Base-by-base conservation (phyloP, 306 rosid genomes). In the Inga laurina region DNA sequence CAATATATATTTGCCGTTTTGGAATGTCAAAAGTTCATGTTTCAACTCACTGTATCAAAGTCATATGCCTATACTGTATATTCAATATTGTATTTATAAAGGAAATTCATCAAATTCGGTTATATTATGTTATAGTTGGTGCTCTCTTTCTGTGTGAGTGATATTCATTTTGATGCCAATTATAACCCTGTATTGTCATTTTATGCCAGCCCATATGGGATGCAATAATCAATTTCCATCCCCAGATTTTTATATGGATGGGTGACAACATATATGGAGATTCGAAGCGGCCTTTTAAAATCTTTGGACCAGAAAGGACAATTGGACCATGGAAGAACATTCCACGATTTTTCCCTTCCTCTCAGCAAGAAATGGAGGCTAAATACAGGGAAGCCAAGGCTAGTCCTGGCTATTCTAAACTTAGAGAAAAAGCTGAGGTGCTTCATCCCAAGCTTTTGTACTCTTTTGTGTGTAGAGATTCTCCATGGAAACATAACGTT, bases 201-300 rank as follows among this genome's bases (percentile, higher is more conserved):
- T 74, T 75, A 77, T 88, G 82, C 88, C 92, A 91, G 97, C 93
- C 83, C 61, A 88, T 92, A 57, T 94, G 97, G 98, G 85, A 92
- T 82, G 90, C 94, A 56, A 75, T 94, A 65, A 43, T 77, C 54
- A 81, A 82, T 52, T 94, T 88, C 75, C 87, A 72, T 79, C 98
- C 98, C 27, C 98, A 92, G 34, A 78, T 94, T 74, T 92, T 94
- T 84, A 86, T 94, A 86, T 94, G 93, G 91, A 81, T 94, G 46
- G 98, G 98, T 73, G 98, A 94, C 85, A 94, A 92, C 91, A 90
- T 94, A 35, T 94, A 94, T 51, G 98, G 98, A 82, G 98, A 94
- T 86, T 79, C 68, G 56, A 94, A 86, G 87, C 93, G 85, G 43
- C 97, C 97, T 83, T 88, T 88, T 78, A 89, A 81, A 78, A 4